These are phyloP conservation scores for Phylloporus arenicola DNA, from an alignment of 768 basidiomycete genomes.

Conservation along the genomic window DNA sequence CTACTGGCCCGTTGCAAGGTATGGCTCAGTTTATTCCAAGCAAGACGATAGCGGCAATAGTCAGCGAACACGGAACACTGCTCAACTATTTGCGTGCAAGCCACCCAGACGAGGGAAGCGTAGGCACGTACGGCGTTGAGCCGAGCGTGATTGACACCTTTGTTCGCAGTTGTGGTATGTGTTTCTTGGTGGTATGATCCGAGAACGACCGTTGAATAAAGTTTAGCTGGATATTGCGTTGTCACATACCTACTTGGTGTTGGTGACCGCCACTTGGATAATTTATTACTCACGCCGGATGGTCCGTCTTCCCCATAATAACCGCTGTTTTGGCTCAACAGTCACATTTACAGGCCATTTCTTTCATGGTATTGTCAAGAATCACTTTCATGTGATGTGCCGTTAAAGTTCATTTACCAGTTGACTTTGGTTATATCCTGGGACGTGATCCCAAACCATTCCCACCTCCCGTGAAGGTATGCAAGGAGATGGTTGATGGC, in stretches of 20 bases:
- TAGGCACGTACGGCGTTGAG: conserved; percentile 93
- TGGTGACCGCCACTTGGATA: conserved; percentile 95
- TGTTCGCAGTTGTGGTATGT: conserved; percentile 86
- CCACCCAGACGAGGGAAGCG: conserved; percentile 90
- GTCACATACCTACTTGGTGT: conserved; percentile 95
- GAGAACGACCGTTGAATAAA: conserved; percentile 11
- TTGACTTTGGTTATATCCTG: conserved; percentile 97
- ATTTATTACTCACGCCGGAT: conserved; percentile 87
- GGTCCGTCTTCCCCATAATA: conserved; percentile 40
- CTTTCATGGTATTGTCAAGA: conserved; percentile 76
- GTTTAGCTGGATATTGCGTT: conserved; percentile 91
- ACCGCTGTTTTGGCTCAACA: neutral
- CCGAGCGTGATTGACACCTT: conserved; percentile 94
- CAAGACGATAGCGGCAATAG: conserved; percentile 92
- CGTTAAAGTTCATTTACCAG: conserved; percentile 37
- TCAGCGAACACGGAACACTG: conserved; percentile 84
- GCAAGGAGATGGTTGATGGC: conserved; percentile 99
- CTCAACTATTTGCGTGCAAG: conserved; percentile 83
- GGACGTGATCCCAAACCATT: conserved; percentile 97
- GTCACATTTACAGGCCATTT: conserved; percentile 61
- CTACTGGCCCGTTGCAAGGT: conserved; percentile 86
- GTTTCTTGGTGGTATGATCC: conserved; percentile 25
- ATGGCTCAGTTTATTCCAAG: conserved; percentile 96
- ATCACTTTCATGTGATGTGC: neutral
- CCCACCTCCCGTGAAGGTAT: conserved; percentile 96